A percentile compares a stretch with the other conserved stretches of the same genome.
Evolutionary conservation across 2,329 filamentous ascomycete genomes (phyloP).

Genomic region (Neoarthrinium moseri): DNA sequence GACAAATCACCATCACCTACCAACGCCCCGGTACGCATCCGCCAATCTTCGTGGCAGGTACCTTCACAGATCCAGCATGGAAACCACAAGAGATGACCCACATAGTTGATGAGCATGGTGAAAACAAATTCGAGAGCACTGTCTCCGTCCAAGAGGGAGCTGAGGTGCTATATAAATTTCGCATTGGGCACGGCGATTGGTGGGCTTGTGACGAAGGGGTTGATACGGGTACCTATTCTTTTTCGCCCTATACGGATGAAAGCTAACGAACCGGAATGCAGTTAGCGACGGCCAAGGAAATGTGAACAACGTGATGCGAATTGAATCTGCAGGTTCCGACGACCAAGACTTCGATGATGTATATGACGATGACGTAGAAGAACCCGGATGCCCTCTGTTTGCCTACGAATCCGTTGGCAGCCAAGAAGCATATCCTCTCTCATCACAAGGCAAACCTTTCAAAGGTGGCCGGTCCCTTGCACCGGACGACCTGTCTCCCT

Average conservation of each 20-base stretch:
- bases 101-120: slow-evolving; percentile 46
- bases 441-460: background rate
- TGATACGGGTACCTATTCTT: slow-evolving; percentile 50
- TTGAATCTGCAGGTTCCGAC: slow-evolving; percentile 17
- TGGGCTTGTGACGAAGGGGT: slow-evolving; percentile 66
- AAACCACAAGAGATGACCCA: slow-evolving; percentile 63
- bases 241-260: background rate
- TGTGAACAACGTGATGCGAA: slow-evolving; percentile 44
- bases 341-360: slow-evolving; percentile 15
- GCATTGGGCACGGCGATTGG: slow-evolving; percentile 65
- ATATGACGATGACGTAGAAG: slow-evolving; percentile 10
- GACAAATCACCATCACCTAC: slow-evolving; percentile 59
- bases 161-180: slow-evolving; percentile 74
- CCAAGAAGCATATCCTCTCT: background rate
- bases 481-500: no score
- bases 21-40: slow-evolving; percentile 57
- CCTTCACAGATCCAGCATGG: slow-evolving; percentile 68
- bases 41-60: slow-evolving; percentile 70
- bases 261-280: slow-evolving; percentile 11
- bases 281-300: slow-evolving; percentile 45
- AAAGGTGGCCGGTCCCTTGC: no score
- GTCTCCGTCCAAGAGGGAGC: slow-evolving; percentile 55
- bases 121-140: slow-evolving; percentile 57
- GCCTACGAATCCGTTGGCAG: slow-evolving; percentile 23
- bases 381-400: slow-evolving; percentile 13